A percentile compares a stretch with the other conserved stretches of the same genome.
Evolutionary conservation across 345 rosid species (phyloP).

Genomic region (Dipteronia sinensis): DNA sequence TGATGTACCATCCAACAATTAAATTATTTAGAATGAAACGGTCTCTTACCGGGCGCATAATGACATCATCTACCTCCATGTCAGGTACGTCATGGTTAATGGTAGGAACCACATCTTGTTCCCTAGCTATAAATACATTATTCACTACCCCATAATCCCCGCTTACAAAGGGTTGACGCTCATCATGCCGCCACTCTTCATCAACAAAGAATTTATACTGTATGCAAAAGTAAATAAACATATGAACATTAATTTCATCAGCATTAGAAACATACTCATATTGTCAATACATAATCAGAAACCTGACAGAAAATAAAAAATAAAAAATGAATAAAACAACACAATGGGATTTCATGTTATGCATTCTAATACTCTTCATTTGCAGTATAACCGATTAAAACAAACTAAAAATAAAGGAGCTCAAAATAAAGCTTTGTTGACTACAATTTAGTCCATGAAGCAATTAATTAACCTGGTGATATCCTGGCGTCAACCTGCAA

Average conservation of each 20-base stretch:
- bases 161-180: constrained; percentile 56
- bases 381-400: neutral
- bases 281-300: constrained; percentile 9
- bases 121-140: constrained; percentile 54
- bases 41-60: constrained; percentile 47
- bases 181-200: constrained; percentile 94
- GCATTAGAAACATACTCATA: constrained; percentile 16
- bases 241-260: constrained; percentile 23
- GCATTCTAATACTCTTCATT: neutral
- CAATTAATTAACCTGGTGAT: constrained; percentile 64
- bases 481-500: constrained; percentile 70
- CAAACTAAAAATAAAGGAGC: neutral
- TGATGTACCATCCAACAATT: neutral
- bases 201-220: constrained; percentile 94
- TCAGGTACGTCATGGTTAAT: constrained; percentile 41
- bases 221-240: constrained; percentile 29
- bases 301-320: neutral
- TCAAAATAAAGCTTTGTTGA: constrained; percentile 1
- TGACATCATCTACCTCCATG: constrained; percentile 85
- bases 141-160: constrained; percentile 74
- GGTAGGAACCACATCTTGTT: constrained; percentile 44
- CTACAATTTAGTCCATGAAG: neutral
- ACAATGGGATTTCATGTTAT: neutral
- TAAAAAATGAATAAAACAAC: neutral
- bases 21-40: neutral